phyloP scores from a whole-genome alignment of 2,329 filamentous ascomycete species.

The Monilinia aucupariae region DNA sequence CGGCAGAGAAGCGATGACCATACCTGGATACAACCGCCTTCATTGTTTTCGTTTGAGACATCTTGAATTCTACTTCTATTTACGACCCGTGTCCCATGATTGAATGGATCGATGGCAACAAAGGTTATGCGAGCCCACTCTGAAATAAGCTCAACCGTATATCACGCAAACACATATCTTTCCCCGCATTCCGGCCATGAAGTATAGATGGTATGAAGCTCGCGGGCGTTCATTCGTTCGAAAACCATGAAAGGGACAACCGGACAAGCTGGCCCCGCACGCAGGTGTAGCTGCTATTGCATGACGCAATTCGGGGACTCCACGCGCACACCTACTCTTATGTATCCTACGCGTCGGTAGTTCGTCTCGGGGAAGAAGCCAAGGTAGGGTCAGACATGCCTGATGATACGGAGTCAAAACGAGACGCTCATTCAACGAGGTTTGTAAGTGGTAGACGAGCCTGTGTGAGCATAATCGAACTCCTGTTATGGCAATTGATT shows the following conservation, averaged over 20 bases:
- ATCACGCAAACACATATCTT: neutral
- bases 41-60: slow-evolving; percentile 13
- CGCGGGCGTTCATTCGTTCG: neutral
- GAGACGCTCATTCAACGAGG: neutral
- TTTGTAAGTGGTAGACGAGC: neutral
- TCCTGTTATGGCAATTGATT: neutral
- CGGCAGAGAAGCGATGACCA: neutral
- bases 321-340: neutral
- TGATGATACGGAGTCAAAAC: neutral
- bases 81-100: neutral
- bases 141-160: neutral
- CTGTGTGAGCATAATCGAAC: neutral
- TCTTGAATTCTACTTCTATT: neutral
- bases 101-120: neutral
- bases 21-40: slow-evolving; percentile 16
- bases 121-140: neutral
- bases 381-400: neutral
- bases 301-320: neutral
- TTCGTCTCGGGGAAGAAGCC: neutral
- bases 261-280: neutral
- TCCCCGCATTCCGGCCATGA: neutral
- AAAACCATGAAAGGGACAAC: neutral
- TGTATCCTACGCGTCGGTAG: neutral
- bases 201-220: neutral
- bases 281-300: neutral